Evolutionary conservation across 2,329 filamentous ascomycete species (phyloP).

Genomic region (Apiospora arundinis): DNA sequence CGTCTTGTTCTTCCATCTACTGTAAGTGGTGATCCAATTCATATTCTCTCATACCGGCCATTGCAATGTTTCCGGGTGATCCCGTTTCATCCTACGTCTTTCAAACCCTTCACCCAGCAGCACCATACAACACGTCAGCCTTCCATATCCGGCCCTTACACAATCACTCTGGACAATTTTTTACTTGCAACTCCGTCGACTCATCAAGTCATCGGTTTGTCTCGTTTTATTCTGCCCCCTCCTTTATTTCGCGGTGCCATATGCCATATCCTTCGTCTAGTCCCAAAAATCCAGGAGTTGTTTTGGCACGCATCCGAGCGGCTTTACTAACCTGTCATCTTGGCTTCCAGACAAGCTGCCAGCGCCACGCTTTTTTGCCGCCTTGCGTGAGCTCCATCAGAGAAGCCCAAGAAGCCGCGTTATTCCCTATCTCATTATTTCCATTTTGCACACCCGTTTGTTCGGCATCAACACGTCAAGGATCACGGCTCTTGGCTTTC

Average conservation of each 20-base stretch:
- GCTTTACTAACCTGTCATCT: conserved; percentile 15
- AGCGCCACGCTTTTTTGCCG: not conserved
- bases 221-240: not conserved
- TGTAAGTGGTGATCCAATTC: conserved; percentile 10
- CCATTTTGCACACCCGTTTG: not conserved
- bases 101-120: conserved; percentile 10
- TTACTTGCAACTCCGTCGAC: not conserved
- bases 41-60: not conserved
- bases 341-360: conserved; percentile 10
- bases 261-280: not conserved
- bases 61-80: conserved; percentile 16
- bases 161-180: not conserved
- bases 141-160: conserved; percentile 19
- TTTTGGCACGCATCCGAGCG: conserved; percentile 17
- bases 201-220: not conserved
- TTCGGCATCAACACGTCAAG: not conserved
- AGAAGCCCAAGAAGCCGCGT: not conserved
- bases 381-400: not conserved
- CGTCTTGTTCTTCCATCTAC: conserved; percentile 1
- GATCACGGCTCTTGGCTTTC: not conserved
- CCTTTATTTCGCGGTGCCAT: not conserved
- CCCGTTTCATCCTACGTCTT: conserved; percentile 15
- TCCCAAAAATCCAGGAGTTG: not conserved
- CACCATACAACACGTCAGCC: conserved; percentile 17
- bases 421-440: not conserved